A percentile compares a stretch with the other conserved stretches of the same genome.
Conservation (phyloP, 116 monocot species). For the Phalaenopsis hybrid region DNA sequence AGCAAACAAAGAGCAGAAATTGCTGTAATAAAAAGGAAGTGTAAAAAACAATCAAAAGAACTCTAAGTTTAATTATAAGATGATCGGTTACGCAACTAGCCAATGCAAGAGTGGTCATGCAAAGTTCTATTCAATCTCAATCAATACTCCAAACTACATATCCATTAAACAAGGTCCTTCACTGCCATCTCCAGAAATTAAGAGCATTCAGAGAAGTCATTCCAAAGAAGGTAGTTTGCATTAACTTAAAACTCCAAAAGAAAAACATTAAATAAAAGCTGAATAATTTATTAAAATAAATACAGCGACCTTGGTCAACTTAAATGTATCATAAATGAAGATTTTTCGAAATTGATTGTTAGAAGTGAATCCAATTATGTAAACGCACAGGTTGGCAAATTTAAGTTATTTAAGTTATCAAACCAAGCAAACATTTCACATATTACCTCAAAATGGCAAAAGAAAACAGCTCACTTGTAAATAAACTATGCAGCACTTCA, state of each 20-base stretch:
- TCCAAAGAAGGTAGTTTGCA: neutral
- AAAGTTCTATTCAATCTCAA: neutral
- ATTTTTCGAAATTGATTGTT: neutral
- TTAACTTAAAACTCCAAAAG: neutral
- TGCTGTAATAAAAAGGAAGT: neutral
- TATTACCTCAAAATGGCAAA: neutral
- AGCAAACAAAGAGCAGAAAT: neutral
- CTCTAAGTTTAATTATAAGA: neutral
- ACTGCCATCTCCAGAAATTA: neutral
- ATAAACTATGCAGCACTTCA: conserved; percentile 1
- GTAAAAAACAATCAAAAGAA: neutral
- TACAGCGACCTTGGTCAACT: neutral
- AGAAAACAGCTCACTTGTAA: neutral
- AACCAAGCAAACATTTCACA: neutral
- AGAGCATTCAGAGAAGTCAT: neutral
- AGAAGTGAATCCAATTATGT: too few species aligned
- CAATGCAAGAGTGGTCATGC: neutral
- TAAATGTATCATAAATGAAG: neutral
- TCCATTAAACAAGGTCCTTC: neutral
- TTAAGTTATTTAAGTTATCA: neutral
- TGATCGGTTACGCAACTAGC: neutral
- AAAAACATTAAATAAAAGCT: neutral
- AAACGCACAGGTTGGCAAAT: too few species aligned
- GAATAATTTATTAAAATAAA: neutral
- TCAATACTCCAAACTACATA: neutral